phyloP scores from a whole-genome alignment of 1,284 basidiomycete species.

The Irpex sp. region DNA sequence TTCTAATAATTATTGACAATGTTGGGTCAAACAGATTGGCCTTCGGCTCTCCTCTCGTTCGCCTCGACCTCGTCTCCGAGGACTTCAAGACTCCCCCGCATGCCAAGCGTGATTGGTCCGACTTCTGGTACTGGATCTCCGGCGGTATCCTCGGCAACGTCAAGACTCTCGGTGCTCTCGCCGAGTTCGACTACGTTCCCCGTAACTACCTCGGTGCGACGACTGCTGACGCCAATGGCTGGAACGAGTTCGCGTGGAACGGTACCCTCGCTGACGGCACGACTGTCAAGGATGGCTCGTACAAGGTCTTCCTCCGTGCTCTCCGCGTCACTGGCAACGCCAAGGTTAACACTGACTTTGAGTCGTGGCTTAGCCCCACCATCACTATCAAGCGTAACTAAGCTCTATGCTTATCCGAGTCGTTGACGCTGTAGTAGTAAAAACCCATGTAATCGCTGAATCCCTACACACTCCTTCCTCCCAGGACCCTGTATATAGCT shows the following conservation, averaged over 20 bases:
- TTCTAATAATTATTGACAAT: neutral
- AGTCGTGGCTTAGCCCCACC: slow-evolving; percentile 44
- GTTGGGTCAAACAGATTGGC: neutral
- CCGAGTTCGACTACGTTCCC: slow-evolving; percentile 31
- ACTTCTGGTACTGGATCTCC: slow-evolving; percentile 8
- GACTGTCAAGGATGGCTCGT: slow-evolving; percentile 53
- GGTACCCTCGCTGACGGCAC: slow-evolving; percentile 53
- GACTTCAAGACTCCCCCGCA: slow-evolving; percentile 34
- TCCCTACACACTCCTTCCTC: neutral
- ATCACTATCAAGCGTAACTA: slow-evolving; percentile 25
- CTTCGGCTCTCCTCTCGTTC: slow-evolving; percentile 5
- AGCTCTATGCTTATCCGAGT: neutral
- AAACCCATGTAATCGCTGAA: neutral
- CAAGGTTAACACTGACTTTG: slow-evolving; percentile 52
- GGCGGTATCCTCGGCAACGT: slow-evolving; percentile 30
- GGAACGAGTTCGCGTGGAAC: slow-evolving; percentile 30
- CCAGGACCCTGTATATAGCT: neutral
- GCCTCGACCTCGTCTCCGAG: slow-evolving; percentile 1
- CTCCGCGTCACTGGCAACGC: slow-evolving; percentile 55
- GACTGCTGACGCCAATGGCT: slow-evolving; percentile 33
- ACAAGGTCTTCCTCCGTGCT: slow-evolving; percentile 56
- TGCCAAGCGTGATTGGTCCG: slow-evolving; percentile 16
- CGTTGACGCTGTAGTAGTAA: no score
- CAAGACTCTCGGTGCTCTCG: slow-evolving; percentile 38
- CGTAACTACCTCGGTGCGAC: slow-evolving; percentile 29